These are phyloP conservation scores for Xylariaceae sp. DNA, from an alignment of 2,329 filamentous ascomycete species.

Conservation along the genomic window DNA sequence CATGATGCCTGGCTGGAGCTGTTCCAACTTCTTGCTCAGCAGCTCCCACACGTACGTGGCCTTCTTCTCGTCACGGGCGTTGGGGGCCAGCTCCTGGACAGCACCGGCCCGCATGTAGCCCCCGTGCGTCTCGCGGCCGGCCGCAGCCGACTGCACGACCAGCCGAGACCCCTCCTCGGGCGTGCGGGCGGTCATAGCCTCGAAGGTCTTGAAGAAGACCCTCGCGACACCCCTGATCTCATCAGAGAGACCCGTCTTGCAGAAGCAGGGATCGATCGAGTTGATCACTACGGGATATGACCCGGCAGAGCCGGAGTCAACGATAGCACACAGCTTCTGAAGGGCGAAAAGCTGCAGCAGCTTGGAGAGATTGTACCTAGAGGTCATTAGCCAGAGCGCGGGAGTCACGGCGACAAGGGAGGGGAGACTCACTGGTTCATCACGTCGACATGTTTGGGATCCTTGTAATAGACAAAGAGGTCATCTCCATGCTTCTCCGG, in stretches of 20 bases:
- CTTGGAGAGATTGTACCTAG: background rate
- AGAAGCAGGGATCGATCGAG: background rate
- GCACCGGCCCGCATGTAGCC: background rate
- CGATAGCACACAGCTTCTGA: background rate
- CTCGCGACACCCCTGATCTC: background rate
- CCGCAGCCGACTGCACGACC: background rate
- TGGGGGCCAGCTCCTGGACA: background rate
- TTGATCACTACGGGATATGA: background rate
- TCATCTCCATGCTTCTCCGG: background rate
- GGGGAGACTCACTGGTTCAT: background rate
- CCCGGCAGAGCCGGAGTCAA: background rate
- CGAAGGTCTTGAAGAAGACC: background rate
- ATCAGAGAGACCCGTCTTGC: background rate
- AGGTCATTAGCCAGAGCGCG: background rate
- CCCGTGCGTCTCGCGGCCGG: background rate
- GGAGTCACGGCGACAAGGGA: background rate
- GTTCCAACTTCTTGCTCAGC: background rate
- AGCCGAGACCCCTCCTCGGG: background rate
- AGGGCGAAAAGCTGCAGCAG: background rate
- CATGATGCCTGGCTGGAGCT: background rate
- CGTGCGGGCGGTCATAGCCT: background rate
- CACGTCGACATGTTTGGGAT: background rate
- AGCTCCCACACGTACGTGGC: background rate
- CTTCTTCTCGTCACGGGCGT: background rate
- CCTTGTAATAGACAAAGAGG: background rate